Evolutionary conservation across 345 rosid species (phyloP).

Genomic region (Sisymbrium altissimum): DNA sequence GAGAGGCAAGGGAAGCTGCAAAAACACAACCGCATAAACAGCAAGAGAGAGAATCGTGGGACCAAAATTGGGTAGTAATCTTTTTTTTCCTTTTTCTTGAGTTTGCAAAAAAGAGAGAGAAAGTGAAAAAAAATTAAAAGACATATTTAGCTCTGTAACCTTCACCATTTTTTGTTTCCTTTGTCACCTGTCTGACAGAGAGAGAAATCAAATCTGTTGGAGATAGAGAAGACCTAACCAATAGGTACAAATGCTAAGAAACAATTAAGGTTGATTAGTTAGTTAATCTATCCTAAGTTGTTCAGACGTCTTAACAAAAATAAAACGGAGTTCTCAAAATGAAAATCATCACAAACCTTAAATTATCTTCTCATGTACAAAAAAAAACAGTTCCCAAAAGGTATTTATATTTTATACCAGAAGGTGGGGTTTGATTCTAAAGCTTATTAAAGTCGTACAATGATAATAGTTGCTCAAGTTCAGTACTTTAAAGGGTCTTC

Average conservation of each 20-base stretch:
- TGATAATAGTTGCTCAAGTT: slow-evolving; percentile 17
- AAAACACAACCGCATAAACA: slow-evolving; percentile 38
- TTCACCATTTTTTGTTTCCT: not conserved
- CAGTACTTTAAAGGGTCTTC: slow-evolving; percentile 31
- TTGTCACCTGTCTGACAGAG: not conserved
- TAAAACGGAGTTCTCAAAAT: not conserved
- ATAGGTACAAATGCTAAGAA: slow-evolving; percentile 3
- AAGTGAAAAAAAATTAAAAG: slow-evolving; percentile 14
- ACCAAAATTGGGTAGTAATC: slow-evolving; percentile 36
- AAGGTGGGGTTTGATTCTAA: slow-evolving; percentile 10
- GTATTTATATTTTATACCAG: not conserved
- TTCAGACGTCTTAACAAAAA: slow-evolving; percentile 21
- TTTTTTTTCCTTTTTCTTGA: slow-evolving; percentile 29
- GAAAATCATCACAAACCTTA: not conserved
- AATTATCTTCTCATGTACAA: not conserved
- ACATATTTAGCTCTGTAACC: slow-evolving; percentile 28
- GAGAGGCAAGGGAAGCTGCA: slow-evolving; percentile 49
- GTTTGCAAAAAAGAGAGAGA: slow-evolving; percentile 19
- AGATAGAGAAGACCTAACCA: slow-evolving; percentile 18
- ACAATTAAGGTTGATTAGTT: slow-evolving; percentile 32
- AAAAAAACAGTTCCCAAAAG: not conserved
- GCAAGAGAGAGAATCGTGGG: slow-evolving; percentile 40
- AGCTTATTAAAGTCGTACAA: slow-evolving; percentile 22
- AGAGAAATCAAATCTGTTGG: slow-evolving; percentile 8
- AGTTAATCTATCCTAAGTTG: slow-evolving; percentile 32